phyloP scores from a whole-genome alignment of 2,329 filamentous ascomycete species.

The Fusarium palustre region DNA sequence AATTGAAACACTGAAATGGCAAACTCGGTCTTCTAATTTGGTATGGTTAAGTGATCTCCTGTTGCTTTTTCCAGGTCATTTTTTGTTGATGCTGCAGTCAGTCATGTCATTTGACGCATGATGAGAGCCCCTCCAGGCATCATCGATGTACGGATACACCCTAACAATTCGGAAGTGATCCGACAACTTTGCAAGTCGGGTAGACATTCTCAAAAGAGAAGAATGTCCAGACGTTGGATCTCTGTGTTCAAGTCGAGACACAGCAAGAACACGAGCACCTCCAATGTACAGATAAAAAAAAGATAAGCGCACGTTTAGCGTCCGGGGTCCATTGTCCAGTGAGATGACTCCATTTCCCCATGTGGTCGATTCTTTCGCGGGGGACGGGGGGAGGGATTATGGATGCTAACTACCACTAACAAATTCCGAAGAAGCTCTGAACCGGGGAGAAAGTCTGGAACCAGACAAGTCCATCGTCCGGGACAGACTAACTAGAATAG shows the following conservation, averaged over 20 bases:
- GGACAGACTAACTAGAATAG: constrained; percentile 20
- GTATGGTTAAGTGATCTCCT: background rate
- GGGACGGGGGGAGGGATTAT: constrained; percentile 1
- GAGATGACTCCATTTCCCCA: constrained; percentile 32
- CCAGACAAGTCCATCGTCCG: background rate
- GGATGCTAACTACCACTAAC: background rate
- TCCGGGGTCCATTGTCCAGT: constrained; percentile 23
- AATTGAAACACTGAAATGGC: constrained; percentile 6
- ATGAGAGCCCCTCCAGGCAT: constrained; percentile 7
- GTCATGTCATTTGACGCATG: background rate
- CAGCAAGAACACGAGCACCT: background rate
- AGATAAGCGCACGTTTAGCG: background rate
- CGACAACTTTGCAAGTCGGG: background rate
- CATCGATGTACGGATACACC: background rate
- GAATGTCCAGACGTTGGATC: background rate
- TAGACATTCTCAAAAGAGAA: background rate
- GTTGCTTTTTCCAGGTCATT: background rate
- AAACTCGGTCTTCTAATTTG: constrained; percentile 15
- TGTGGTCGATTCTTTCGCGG: constrained; percentile 31
- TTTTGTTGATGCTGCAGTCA: background rate
- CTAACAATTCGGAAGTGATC: constrained; percentile 10
- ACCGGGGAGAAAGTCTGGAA: constrained; percentile 19
- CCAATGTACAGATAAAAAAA: background rate
- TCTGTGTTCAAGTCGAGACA: background rate
- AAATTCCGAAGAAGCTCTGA: background rate